phyloP scores from a whole-genome alignment of 169 alveolate species.

The Plasmodium gonderi region DNA sequence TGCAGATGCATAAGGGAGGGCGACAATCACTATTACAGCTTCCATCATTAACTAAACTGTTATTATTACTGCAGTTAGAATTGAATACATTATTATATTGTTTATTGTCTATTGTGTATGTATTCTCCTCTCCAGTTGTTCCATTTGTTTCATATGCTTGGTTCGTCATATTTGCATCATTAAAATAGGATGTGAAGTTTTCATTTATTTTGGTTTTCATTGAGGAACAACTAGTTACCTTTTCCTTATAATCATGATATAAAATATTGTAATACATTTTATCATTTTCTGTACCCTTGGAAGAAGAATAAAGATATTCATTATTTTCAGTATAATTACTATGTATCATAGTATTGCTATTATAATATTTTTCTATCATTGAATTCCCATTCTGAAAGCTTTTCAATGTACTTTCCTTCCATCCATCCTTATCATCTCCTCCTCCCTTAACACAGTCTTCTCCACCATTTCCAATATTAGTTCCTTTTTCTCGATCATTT shows the following conservation, averaged over 20 bases:
- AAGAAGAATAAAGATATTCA: constrained; percentile 7
- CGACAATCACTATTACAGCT: neutral
- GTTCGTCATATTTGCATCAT: neutral
- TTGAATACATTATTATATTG: neutral
- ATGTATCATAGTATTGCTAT: constrained; percentile 14
- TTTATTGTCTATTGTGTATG: neutral
- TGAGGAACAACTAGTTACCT: neutral
- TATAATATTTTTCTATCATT: neutral
- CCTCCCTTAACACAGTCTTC: neutral
- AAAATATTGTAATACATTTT: neutral
- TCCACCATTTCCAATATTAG: neutral
- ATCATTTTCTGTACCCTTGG: constrained; percentile 9
- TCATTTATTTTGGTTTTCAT: constrained; percentile 23
- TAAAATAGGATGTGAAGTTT: neutral
- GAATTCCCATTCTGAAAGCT: constrained; percentile 4
- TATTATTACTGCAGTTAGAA: neutral
- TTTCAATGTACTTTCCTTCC: constrained; percentile 6
- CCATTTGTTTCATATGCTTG: neutral
- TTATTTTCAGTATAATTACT: neutral
- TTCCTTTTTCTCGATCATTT: too few relatives aligned
- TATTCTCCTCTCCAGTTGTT: neutral
- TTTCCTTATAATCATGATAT: constrained; percentile 31
- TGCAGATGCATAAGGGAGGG: neutral
- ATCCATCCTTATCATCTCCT: neutral
- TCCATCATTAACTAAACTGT: neutral